Conservation (phyloP, 805 yeast species). For the Tetrapisispora nanseiensis region DNA sequence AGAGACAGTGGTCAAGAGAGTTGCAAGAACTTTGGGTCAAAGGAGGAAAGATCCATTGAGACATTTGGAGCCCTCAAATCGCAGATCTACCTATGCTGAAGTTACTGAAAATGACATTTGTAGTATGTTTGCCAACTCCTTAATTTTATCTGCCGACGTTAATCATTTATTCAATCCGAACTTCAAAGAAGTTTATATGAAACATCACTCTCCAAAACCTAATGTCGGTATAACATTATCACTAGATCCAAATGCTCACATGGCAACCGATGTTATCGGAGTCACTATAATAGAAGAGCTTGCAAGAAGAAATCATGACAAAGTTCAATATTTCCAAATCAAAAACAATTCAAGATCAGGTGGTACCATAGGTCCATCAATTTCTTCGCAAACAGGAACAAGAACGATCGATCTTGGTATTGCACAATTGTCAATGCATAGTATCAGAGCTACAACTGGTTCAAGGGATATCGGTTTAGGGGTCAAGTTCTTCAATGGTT, state of each 20-base stretch:
- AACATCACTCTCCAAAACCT: conserved; percentile 70
- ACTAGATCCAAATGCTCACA: conserved; percentile 69
- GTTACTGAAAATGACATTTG: too few relatives aligned
- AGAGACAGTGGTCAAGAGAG: conserved; percentile 55
- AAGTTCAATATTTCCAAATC: conserved; percentile 73
- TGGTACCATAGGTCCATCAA: conserved; percentile 77
- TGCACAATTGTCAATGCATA: conserved; percentile 80
- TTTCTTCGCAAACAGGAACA: conserved; percentile 57
- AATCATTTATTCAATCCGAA: conserved; percentile 77
- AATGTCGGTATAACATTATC: conserved; percentile 66
- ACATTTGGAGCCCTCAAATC: too few relatives aligned
- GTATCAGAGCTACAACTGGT: conserved; percentile 74
- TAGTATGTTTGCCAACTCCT: conserved; percentile 58
- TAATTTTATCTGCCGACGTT: conserved; percentile 77
- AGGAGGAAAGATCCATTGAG: too few relatives aligned
- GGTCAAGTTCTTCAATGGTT: conserved; percentile 59
- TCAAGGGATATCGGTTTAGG: conserved; percentile 69
- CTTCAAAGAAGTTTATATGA: conserved; percentile 56
- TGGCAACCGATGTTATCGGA: conserved; percentile 76
- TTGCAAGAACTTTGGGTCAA: conserved; percentile 30
- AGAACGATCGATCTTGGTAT: conserved; percentile 75
- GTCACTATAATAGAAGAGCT: conserved; percentile 59
- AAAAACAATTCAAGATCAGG: conserved; percentile 81
- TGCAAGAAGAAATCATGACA: conserved; percentile 55
- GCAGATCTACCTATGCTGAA: background rate